These are phyloP conservation scores for Hypomyces rosellus DNA, from an alignment of 2,329 filamentous ascomycete genomes.

Conservation along the genomic window DNA sequence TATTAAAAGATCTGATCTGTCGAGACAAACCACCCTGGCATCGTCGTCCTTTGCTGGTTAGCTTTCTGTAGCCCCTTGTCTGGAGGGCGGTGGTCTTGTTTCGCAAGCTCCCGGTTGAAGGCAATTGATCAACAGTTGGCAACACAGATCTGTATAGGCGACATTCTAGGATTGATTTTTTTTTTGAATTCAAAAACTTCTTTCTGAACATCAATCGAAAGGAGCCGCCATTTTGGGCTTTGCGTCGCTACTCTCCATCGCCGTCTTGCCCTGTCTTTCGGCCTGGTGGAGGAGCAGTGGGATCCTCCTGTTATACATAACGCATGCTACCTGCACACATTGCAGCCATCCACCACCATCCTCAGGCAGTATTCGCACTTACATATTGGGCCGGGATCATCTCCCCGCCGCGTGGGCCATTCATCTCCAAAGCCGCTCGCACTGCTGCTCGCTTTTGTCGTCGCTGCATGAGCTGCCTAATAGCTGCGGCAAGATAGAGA, in stretches of 20 bases:
- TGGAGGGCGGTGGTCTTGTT: constrained; percentile 1
- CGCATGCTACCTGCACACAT: constrained; percentile 7
- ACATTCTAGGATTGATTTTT: background rate
- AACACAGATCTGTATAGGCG: constrained; percentile 2
- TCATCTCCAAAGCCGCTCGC: constrained; percentile 2
- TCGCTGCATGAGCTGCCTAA: constrained; percentile 5
- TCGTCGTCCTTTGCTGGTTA: constrained; percentile 2
- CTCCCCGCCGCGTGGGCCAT: constrained; percentile 11
- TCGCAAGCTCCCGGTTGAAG: background rate
- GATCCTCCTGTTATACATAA: constrained; percentile 3
- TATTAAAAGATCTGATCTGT: constrained; percentile 11
- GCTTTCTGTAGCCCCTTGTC: background rate
- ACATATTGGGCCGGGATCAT: constrained; percentile 6
- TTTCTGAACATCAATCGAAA: constrained; percentile 3
- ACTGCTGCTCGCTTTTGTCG: background rate
- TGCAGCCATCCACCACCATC: constrained; percentile 7
- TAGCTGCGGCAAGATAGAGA: constrained; percentile 1
- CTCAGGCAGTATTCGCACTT: constrained; percentile 4
- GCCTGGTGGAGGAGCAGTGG: constrained; percentile 4
- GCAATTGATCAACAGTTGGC: constrained; percentile 2
- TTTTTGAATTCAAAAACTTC: constrained; percentile 1
- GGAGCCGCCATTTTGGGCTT: background rate
- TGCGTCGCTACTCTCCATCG: constrained; percentile 1
- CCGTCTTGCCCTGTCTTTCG: background rate
- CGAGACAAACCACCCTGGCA: constrained; percentile 5